Percentiles rank a stretch among this genome's conserved stretches.
phyloP scores from a whole-genome alignment of 306 rosid genomes.

The Hippophae tibetana region DNA sequence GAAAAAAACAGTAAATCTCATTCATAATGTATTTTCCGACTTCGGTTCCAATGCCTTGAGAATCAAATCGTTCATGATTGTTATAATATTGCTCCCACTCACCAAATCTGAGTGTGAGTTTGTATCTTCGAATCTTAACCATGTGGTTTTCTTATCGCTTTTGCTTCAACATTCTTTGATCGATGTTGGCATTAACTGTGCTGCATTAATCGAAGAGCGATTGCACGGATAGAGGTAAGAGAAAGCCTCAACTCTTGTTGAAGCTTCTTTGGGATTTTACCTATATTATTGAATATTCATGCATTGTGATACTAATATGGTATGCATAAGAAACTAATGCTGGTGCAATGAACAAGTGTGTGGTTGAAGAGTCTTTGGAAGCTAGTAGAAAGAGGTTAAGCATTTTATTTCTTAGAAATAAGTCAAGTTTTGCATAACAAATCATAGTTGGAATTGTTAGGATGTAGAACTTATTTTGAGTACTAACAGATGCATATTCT shows the following conservation, averaged over 20 bases:
- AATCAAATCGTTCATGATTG: slow-evolving; percentile 55
- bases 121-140: slow-evolving; percentile 38
- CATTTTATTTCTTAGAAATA: too few species aligned
- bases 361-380: too few species aligned
- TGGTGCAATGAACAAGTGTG: too few species aligned
- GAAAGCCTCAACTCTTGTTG: slow-evolving; percentile 66
- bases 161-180: slow-evolving; percentile 33
- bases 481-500: too few species aligned
- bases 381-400: too few species aligned
- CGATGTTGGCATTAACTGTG: slow-evolving; percentile 68
- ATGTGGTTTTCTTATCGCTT: slow-evolving; percentile 30
- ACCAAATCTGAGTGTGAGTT: slow-evolving; percentile 44
- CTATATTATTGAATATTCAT: too few species aligned
- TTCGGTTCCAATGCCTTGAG: slow-evolving; percentile 34
- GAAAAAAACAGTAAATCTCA: slow-evolving; percentile 15
- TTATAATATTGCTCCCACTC: slow-evolving; percentile 47
- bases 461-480: too few species aligned
- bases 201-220: slow-evolving; percentile 76
- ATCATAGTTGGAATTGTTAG: too few species aligned
- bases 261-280: slow-evolving; percentile 92
- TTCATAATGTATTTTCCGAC: slow-evolving; percentile 27
- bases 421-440: too few species aligned
- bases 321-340: too few species aligned
- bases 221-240: slow-evolving; percentile 79
- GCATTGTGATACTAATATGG: too few species aligned